Base-by-base conservation (phyloP, 495 filamentous ascomycete genomes). In the Patellaria atrata region DNA sequence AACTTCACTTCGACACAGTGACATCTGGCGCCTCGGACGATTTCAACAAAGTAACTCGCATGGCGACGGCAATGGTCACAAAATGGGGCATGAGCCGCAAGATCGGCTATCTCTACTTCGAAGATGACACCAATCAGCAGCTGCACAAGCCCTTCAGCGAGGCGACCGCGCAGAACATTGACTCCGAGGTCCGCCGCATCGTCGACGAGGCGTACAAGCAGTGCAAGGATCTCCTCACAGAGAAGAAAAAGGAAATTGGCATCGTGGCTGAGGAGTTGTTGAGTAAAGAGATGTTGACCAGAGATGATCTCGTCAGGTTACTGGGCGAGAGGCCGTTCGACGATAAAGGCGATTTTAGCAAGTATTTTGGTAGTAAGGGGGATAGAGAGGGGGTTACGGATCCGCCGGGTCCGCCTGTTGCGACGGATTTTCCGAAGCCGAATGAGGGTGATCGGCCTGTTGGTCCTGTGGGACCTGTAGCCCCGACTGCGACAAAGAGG, bases 21-120 rank as follows among this genome's bases (percentile, higher is more conserved):
- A 97, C 91, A 4, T 82, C 77, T 39, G 89, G 89, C 28, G 89
- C 89, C 13, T 80, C 73, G 24, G 89, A 97, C 55, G 89, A 97
- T 52, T 97, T 97, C 68, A 92, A 93, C 60, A 97, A 97, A 60
- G 91, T 94, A 18, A 96, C 91, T 6, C 70, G 73, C 30, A 82
- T 93, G 83, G 91, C 89, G 6, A 87, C 82, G 3, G 70, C 75
- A 18, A 97, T 97, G 89, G 89, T 97, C 15, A 97, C 89, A 25
- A 79, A 91, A 57, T 96, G 82, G 72, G 89, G 89, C 46, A 97
- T 97, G 89, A 87, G 79, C 23, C 72, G 79, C 39, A 86, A 91
- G 58, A 72, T 97, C 31, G 83, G 86, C 15, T 86, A 82, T 39
- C 64, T 97, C 37, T 77, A 89, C 63, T 97, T 84, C 57, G 77